Percentiles rank a stretch among this genome's conserved stretches.
Evolutionary conservation across 768 basidiomycete genomes (phyloP).

Genomic region (Cubamyces sp.): DNA sequence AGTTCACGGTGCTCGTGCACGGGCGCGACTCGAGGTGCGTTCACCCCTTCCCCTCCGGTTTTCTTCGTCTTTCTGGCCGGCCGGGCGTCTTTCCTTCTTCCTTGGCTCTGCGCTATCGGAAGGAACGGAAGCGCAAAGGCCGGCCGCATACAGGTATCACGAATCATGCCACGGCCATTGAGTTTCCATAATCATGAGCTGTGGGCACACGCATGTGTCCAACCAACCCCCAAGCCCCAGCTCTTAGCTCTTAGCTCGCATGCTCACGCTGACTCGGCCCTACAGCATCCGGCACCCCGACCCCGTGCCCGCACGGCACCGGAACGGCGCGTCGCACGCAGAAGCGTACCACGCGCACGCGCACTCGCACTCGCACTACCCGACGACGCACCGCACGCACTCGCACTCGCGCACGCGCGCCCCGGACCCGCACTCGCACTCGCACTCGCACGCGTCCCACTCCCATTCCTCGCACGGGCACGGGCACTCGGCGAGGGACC

Average conservation of each 20-base stretch:
- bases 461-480: background rate
- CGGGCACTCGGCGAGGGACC: constrained; percentile 2
- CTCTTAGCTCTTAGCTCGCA: too few relatives aligned
- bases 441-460: constrained; percentile 4
- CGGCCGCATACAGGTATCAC: background rate
- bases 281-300: constrained; percentile 35
- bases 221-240: too few relatives aligned
- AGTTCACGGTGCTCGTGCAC: constrained; percentile 57
- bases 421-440: background rate
- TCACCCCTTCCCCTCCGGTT: too few relatives aligned
- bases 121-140: background rate
- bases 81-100: too few relatives aligned
- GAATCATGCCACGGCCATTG: background rate
- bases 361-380: constrained; percentile 13
- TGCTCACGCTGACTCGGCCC: background rate
- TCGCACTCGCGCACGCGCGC: constrained; percentile 18
- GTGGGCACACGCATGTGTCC: too few relatives aligned
- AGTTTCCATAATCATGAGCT: background rate
- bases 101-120: background rate
- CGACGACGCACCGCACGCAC: constrained; percentile 1
- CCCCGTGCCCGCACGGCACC: constrained; percentile 35
- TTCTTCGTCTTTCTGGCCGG: too few relatives aligned
- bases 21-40: constrained; percentile 68
- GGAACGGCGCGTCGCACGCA: constrained; percentile 30
- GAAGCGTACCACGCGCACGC: background rate